Percentiles rank a stretch among this genome's conserved stretches.
phyloP scores from a whole-genome alignment of 2,329 filamentous ascomycete species.

The Truncatella angustata region DNA sequence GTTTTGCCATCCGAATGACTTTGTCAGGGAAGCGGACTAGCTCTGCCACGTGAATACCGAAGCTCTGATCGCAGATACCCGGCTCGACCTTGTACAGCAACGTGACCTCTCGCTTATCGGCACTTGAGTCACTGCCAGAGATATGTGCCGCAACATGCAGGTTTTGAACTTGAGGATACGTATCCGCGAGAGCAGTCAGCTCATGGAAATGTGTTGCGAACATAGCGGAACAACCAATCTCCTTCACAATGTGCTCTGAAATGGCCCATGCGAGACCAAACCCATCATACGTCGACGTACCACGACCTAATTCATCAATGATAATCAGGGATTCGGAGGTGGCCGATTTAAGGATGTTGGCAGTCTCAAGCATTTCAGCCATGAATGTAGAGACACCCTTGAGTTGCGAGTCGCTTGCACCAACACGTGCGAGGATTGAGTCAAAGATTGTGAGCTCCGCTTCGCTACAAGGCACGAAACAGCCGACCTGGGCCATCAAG shows the following conservation, averaged over 20 bases:
- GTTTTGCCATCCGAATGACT: conserved; percentile 98
- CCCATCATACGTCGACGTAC: conserved; percentile 96
- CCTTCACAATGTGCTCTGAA: conserved; percentile 92
- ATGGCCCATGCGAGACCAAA: conserved; percentile 99
- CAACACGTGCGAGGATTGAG: conserved; percentile 92
- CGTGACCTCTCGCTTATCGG: conserved; percentile 78
- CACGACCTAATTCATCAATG: conserved; percentile 94
- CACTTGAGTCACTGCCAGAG: conserved; percentile 40
- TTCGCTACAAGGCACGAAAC: conserved; percentile 88
- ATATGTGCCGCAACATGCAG: conserved; percentile 97
- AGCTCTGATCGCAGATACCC: conserved; percentile 94
- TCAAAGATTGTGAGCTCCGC: conserved; percentile 96
- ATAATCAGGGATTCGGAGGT: conserved; percentile 96
- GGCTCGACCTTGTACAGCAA: conserved; percentile 95
- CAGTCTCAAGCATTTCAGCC: conserved; percentile 99
- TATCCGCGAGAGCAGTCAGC: conserved; percentile 84
- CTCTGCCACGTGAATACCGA: conserved; percentile 97
- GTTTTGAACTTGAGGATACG: conserved; percentile 85
- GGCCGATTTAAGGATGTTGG: conserved; percentile 96
- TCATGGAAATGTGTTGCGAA: conserved; percentile 99
- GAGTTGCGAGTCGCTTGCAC: conserved; percentile 92
- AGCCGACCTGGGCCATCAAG: conserved; percentile 94
- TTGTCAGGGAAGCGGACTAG: conserved; percentile 95
- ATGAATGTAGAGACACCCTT: conserved; percentile 99
- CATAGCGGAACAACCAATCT: conserved; percentile 90